These are phyloP conservation scores for Talaromyces amestolkiae DNA, from an alignment of 2,329 filamentous ascomycete genomes.

Conservation along the genomic window DNA sequence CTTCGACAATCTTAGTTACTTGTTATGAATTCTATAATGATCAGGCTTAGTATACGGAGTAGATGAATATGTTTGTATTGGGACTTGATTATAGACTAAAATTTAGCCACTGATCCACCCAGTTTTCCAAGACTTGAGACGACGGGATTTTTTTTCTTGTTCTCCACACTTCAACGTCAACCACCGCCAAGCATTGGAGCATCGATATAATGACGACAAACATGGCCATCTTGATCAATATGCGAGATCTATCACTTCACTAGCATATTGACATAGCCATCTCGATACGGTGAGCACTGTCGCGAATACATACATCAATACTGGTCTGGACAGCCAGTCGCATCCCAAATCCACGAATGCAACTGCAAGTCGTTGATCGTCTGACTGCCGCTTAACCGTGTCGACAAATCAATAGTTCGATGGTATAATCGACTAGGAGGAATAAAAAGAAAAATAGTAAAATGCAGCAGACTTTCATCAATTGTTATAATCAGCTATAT, in stretches of 20 bases:
- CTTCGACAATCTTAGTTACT: no score
- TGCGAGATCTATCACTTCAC: background rate
- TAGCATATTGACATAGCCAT: background rate
- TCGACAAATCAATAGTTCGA: background rate
- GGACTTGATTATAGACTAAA: no score
- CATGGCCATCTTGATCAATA: background rate
- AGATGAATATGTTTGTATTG: no score
- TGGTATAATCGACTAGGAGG: background rate
- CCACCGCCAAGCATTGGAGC: background rate
- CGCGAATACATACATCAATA: background rate
- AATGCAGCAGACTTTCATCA: background rate
- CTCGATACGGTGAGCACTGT: background rate
- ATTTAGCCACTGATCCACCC: no score
- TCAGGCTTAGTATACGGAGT: no score
- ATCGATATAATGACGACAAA: background rate
- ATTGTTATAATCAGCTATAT: background rate
- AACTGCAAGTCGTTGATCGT: background rate
- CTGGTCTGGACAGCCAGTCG: background rate
- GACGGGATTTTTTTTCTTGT: background rate
- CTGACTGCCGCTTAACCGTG: background rate
- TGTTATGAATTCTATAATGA: no score
- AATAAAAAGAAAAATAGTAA: background rate
- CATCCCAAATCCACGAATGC: background rate
- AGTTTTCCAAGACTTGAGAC: no score
- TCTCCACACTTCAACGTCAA: background rate